phyloP scores from a whole-genome alignment of 2,329 filamentous ascomycete species.

The Clarireedia sp. region DNA sequence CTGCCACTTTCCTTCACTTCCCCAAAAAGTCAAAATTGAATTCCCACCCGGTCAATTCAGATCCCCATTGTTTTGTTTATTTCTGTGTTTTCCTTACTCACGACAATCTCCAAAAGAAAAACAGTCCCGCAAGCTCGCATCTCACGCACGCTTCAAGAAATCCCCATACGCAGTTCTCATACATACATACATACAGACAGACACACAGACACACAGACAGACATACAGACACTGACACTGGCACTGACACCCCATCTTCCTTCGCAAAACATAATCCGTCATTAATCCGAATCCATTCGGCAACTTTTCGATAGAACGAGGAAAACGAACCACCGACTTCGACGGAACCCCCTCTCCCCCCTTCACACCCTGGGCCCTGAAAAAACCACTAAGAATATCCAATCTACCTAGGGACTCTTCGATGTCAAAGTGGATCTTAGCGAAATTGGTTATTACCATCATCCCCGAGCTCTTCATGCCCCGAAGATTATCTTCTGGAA shows the following conservation, averaged over 20 bases:
- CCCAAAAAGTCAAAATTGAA: too few species aligned
- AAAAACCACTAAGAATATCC: conserved; percentile 7
- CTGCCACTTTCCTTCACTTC: too few species aligned
- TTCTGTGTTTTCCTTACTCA: too few species aligned
- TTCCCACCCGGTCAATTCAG: too few species aligned
- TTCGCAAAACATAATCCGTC: not conserved
- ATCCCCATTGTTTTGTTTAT: too few species aligned
- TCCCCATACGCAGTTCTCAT: too few species aligned
- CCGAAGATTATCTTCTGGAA: conserved; percentile 12
- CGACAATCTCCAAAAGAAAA: not conserved
- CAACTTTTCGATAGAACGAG: not conserved
- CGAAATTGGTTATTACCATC: conserved; percentile 19
- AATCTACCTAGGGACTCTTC: conserved; percentile 5
- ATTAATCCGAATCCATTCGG: not conserved
- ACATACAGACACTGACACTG: too few species aligned
- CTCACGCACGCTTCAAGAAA: not conserved
- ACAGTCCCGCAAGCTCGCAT: conserved; percentile 6
- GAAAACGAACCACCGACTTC: not conserved
- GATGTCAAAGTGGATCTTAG: conserved; percentile 15
- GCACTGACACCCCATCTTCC: too few species aligned
- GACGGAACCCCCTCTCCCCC: not conserved
- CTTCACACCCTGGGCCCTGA: not conserved
- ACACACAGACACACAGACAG: too few species aligned
- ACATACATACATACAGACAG: too few species aligned
- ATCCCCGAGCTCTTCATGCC: conserved; percentile 21